A percentile compares a stretch with the other conserved stretches of the same genome.
These are phyloP conservation scores for Maudiozyma bulderi DNA, from an alignment of 805 yeast species.

Conservation along the genomic window DNA sequence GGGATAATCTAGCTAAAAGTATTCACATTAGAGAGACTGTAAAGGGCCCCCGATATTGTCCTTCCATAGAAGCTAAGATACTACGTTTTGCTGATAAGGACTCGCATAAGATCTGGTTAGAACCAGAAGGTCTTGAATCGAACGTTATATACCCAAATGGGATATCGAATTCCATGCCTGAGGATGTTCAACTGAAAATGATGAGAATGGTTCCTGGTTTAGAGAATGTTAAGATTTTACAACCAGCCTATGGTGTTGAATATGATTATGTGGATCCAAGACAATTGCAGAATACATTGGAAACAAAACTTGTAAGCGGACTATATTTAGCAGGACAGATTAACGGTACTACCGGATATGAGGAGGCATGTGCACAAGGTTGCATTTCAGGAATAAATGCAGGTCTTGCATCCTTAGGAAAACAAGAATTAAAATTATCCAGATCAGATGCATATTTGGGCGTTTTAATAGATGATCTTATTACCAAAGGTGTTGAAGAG, in stretches of 20 bases:
- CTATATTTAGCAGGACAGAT: conserved; percentile 92
- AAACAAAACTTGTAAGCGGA: conserved; percentile 71
- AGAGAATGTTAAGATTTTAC: conserved; percentile 77
- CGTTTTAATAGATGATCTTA: conserved; percentile 84
- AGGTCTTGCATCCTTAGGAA: conserved; percentile 42
- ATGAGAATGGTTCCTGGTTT: conserved; percentile 77
- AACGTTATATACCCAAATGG: conserved; percentile 94
- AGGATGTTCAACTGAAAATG: conserved; percentile 72
- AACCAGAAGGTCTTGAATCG: conserved; percentile 88
- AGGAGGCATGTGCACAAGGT: conserved; percentile 98
- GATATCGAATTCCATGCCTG: conserved; percentile 92
- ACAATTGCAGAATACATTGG: conserved; percentile 66
- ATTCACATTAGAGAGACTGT: conserved; percentile 90
- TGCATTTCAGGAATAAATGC: conserved; percentile 93
- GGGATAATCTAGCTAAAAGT: conserved; percentile 65
- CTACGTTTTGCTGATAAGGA: conserved; percentile 68
- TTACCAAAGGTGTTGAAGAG: conserved; percentile 91
- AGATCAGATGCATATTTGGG: conserved; percentile 88
- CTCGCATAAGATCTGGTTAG: conserved; percentile 83
- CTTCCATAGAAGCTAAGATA: conserved; percentile 87
- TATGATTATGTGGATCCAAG: conserved; percentile 94
- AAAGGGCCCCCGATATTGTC: conserved; percentile 95
- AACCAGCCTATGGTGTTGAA: conserved; percentile 98
- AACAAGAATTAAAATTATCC: conserved; percentile 38
- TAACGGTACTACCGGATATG: conserved; percentile 97